Evolutionary conservation across 2,329 filamentous ascomycete species (phyloP), one percentile per base, ranked within the genome.

Genomic region (Penicillium paneum): DNA sequence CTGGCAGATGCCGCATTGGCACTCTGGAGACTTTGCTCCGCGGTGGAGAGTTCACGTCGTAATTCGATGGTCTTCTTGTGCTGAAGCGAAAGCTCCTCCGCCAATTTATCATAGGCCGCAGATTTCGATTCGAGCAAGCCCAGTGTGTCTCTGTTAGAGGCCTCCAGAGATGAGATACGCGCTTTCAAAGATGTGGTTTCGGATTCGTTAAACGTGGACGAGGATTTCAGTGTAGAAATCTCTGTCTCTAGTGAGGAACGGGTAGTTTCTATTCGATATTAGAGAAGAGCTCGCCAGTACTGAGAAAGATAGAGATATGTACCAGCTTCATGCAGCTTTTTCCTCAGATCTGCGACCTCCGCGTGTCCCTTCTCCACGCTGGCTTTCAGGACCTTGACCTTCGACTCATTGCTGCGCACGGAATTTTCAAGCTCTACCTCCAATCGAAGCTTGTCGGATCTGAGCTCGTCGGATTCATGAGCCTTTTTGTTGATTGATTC

Each of bases 381-480:
- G 6, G 83, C 81, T 75, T 94, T 96, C 70, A 94, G 85, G 8
- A 86, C 84, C 68, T 93, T 90, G 61, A 87, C 86, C 73, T 91
- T 89, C 24, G 88, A 85, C 70, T 97, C 93, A 56, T 88, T 87
- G 61, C 84, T 89, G 64, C 91, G 87, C 44, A 96, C 87, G 17
- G 88, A 88, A 73, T 91, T 94, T 72, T 99, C 94, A 8, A 97
- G 83, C 77, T 97, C 92, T 41, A 99, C 94, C 66, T 96, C 91
- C 42, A 90, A 79, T 63, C 90, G 87, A 41, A 97, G 81, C 76
- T 97, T 97, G 61, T 96, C 90, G 10, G 93, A 87, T 65, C 88
- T 90, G 38, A 96, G 77, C 36, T 86, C 83, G 69, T 96, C 91
- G 65, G 84, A 87, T 66, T 96, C 91, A 65, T 87, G 89, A 34